Evolutionary conservation across 805 yeast species (phyloP).

Genomic region (Myxozyma melibiosi): DNA sequence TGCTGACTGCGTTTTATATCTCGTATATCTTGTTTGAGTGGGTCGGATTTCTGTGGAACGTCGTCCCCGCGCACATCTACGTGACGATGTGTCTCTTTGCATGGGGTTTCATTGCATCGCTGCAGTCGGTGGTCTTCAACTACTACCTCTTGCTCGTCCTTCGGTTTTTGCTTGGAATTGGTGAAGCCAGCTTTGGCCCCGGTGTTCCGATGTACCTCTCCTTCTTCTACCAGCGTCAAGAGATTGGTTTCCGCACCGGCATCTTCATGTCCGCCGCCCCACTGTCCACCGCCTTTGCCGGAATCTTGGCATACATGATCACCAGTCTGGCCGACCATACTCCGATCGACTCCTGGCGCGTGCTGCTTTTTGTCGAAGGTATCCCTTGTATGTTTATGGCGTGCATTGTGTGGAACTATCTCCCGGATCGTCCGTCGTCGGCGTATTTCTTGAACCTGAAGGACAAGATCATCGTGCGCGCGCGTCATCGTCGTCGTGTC

Average conservation of each 20-base stretch:
- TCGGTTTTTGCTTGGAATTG: constrained; percentile 50
- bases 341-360: constrained; percentile 46
- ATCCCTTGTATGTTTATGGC: constrained; percentile 49
- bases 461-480: constrained; percentile 32
- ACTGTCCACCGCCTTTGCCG: constrained; percentile 48
- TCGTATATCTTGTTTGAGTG: constrained; percentile 32
- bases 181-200: constrained; percentile 50
- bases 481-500: constrained; percentile 26
- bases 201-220: constrained; percentile 47
- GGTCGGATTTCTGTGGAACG: constrained; percentile 33
- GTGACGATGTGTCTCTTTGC: constrained; percentile 51
- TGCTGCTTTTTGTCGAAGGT: constrained; percentile 50
- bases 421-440: constrained; percentile 46
- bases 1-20: constrained; percentile 33
- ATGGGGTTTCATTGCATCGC: constrained; percentile 56
- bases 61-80: constrained; percentile 50
- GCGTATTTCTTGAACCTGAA: constrained; percentile 47
- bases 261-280: constrained; percentile 46
- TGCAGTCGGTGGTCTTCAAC: constrained; percentile 51
- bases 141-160: constrained; percentile 50
- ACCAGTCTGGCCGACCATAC: constrained; percentile 28
- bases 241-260: constrained; percentile 46
- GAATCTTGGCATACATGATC: constrained; percentile 43
- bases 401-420: constrained; percentile 38
- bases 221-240: constrained; percentile 46